Evolutionary conservation across 805 yeast species (phyloP).

Genomic region (Pichia deserticola): DNA sequence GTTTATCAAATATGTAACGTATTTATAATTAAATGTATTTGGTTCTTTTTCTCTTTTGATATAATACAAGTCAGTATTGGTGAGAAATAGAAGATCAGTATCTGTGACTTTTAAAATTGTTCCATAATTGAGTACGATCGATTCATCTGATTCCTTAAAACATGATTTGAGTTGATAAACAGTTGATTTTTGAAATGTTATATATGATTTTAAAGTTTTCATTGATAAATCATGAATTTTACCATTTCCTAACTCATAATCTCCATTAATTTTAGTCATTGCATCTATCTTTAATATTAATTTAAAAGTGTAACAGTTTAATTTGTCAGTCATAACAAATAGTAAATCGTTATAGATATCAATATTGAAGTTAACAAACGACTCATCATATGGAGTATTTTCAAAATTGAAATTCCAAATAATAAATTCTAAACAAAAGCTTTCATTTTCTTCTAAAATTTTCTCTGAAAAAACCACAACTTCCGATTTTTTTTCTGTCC

Average conservation of each 20-base stretch:
- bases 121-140: slow-evolving; percentile 20
- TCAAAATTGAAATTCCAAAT: slow-evolving; percentile 30
- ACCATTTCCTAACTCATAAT: neutral
- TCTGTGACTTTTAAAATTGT: slow-evolving; percentile 22
- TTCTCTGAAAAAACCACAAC: slow-evolving; percentile 23
- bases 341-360: slow-evolving; percentile 24
- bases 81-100: slow-evolving; percentile 25
- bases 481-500: slow-evolving; percentile 21
- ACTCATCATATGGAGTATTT: slow-evolving; percentile 21
- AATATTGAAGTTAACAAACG: slow-evolving; percentile 23
- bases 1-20: slow-evolving; percentile 20
- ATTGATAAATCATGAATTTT: slow-evolving; percentile 1
- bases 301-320: slow-evolving; percentile 31
- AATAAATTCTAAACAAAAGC: slow-evolving; percentile 23
- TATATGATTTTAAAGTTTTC: neutral
- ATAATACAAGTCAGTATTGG: slow-evolving; percentile 24
- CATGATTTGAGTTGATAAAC: slow-evolving; percentile 25
- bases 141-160: slow-evolving; percentile 17
- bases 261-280: neutral
- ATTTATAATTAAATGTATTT: slow-evolving; percentile 12
- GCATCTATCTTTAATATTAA: slow-evolving; percentile 8
- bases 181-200: slow-evolving; percentile 18
- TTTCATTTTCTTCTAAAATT: slow-evolving; percentile 17
- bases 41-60: slow-evolving; percentile 16
- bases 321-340: slow-evolving; percentile 24